Conservation (phyloP, 495 filamentous ascomycete species). For the Xylaria intraflava region DNA sequence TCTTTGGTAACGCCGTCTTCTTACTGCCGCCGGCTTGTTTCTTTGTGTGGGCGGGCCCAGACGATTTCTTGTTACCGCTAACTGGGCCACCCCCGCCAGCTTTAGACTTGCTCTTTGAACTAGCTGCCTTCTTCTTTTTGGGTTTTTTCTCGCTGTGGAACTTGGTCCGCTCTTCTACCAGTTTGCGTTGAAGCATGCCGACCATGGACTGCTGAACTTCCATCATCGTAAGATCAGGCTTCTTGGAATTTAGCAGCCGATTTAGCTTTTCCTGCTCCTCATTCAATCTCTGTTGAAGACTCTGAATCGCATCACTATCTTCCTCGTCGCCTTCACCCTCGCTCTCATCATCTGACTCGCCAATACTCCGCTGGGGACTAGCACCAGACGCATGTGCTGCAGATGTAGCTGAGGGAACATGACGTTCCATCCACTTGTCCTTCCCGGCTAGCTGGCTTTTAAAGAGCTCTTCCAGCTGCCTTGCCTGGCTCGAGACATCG, state of each 20-base stretch:
- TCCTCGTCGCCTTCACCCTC: conserved; percentile 29
- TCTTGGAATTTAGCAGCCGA: conserved; percentile 60
- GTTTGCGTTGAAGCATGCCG: conserved; percentile 38
- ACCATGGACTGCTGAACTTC: conserved; percentile 50
- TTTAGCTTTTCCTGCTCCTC: conserved; percentile 60
- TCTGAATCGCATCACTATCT: conserved; percentile 23
- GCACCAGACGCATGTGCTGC: conserved; percentile 37
- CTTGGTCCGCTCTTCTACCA: conserved; percentile 45
- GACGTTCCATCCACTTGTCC: conserved; percentile 64
- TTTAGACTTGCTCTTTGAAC: conserved; percentile 28
- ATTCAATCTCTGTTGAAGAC: conserved; percentile 35
- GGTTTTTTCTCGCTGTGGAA: conserved; percentile 34
- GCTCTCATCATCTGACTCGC: conserved; percentile 51
- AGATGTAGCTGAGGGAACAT: conserved; percentile 56
- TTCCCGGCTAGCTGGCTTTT: conserved; percentile 66
- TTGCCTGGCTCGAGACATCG: conserved; percentile 61
- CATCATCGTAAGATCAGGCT: conserved; percentile 52
- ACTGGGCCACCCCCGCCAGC: conserved; percentile 13
- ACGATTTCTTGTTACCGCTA: conserved; percentile 38
- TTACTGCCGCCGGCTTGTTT: conserved; percentile 35
- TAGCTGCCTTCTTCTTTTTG: conserved; percentile 35
- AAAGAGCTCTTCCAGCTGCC: conserved; percentile 65
- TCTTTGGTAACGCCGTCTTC: conserved; percentile 44
- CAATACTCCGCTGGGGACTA: conserved; percentile 44
- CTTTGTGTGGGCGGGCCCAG: conserved; percentile 39